phyloP scores from a whole-genome alignment of 2,329 filamentous ascomycete genomes.

The Pezicula radicicola region DNA sequence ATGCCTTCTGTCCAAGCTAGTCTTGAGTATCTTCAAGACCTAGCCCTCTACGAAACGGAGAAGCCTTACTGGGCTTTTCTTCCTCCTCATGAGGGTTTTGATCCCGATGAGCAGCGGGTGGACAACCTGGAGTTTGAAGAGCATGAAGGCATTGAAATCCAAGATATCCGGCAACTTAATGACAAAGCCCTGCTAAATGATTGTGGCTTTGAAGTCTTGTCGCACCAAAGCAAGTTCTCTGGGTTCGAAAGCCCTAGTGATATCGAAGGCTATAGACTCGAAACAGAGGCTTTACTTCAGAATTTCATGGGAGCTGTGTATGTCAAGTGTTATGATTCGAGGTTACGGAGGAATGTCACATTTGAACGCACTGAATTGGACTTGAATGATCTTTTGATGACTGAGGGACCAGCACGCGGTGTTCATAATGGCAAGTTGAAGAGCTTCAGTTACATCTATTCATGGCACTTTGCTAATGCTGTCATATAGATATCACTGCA shows the following conservation, averaged over 20 bases:
- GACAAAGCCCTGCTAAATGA: neutral
- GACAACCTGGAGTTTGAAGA: constrained; percentile 16
- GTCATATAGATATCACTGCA: constrained; percentile 13
- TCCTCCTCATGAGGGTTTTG: constrained; percentile 16
- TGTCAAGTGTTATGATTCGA: constrained; percentile 14
- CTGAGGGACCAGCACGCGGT: constrained; percentile 15
- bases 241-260: constrained; percentile 6
- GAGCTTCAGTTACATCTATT: neutral
- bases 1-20: constrained; percentile 10
- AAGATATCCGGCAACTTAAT: constrained; percentile 8
- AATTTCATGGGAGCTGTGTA: constrained; percentile 7
- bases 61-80: constrained; percentile 18
- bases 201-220: constrained; percentile 12
- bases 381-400: constrained; percentile 1
- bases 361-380: constrained; percentile 7
- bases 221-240: constrained; percentile 8
- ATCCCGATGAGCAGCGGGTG: constrained; percentile 9
- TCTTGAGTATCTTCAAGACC: constrained; percentile 14
- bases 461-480: neutral
- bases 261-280: constrained; percentile 7
- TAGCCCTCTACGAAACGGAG: constrained; percentile 11
- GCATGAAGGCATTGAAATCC: constrained; percentile 6
- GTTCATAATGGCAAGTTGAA: constrained; percentile 16
- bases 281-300: constrained; percentile 12
- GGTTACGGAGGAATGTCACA: constrained; percentile 11